Evolutionary conservation across 305 asterid species (phyloP).

Genomic region (Galium porrigens): DNA sequence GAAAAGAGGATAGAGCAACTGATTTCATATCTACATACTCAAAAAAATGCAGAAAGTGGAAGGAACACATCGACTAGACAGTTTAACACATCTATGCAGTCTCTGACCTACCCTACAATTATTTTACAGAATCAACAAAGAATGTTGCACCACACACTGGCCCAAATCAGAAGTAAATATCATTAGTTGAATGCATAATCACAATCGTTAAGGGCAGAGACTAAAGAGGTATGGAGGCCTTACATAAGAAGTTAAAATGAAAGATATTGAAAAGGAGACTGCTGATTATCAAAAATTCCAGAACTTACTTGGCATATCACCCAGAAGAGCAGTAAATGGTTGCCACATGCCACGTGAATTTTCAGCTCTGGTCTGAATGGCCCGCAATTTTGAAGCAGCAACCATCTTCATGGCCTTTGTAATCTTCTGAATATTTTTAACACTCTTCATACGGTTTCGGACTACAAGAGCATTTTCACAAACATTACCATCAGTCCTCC

Average conservation of each 20-base stretch:
- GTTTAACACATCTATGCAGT: background rate
- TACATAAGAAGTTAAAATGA: background rate
- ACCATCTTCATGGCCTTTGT: constrained; percentile 99
- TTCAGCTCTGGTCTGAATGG: constrained; percentile 71
- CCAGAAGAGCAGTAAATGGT: constrained; percentile 93
- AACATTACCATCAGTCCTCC: constrained; percentile 7
- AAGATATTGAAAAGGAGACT: background rate
- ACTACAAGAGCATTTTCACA: constrained; percentile 24
- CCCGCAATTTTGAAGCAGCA: constrained; percentile 95
- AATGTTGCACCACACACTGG: background rate
- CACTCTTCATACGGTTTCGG: constrained; percentile 91
- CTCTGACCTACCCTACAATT: background rate
- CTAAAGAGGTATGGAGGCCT: too few relatives aligned
- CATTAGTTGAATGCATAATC: background rate
- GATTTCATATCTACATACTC: background rate
- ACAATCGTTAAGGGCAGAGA: background rate
- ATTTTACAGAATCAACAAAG: background rate
- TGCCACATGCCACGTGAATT: constrained; percentile 96
- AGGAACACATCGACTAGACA: background rate
- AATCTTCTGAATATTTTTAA: constrained; percentile 77
- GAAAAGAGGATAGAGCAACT: background rate
- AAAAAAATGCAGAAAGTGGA: background rate
- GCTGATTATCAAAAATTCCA: constrained; percentile 1
- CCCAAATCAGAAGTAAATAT: background rate
- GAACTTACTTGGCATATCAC: constrained; percentile 79